A percentile compares a stretch with the other conserved stretches of the same genome.
Conservation (phyloP, 2,329 filamentous ascomycete species). For the Pseudodiploospora longispora region DNA sequence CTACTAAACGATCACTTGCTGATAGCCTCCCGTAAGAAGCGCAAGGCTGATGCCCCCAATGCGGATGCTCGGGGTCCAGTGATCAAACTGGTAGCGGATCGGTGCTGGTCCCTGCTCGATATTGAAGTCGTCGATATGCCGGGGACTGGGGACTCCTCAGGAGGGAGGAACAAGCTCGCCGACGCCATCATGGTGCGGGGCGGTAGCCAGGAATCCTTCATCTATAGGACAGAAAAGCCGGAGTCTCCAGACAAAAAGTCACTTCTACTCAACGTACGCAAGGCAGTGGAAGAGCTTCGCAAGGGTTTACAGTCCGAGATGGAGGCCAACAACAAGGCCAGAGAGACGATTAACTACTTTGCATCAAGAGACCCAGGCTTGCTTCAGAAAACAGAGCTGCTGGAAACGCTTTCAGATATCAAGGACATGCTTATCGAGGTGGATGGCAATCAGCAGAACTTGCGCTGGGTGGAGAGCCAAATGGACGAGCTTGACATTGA, state of each 20-base stretch:
- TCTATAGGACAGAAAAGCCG: constrained; percentile 81
- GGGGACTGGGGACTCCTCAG: constrained; percentile 50
- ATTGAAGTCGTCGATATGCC: constrained; percentile 88
- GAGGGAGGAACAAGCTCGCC: constrained; percentile 53
- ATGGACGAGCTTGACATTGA: constrained; percentile 95
- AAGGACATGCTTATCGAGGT: constrained; percentile 91
- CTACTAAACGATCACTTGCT: constrained; percentile 91
- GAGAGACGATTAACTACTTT: constrained; percentile 81
- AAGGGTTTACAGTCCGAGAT: constrained; percentile 79
- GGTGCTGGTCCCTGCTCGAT: constrained; percentile 89
- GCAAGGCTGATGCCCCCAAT: constrained; percentile 62
- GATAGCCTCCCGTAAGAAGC: constrained; percentile 86
- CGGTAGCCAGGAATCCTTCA: constrained; percentile 84
- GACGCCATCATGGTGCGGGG: constrained; percentile 86
- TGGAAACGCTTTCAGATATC: constrained; percentile 69
- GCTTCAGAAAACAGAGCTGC: constrained; percentile 68
- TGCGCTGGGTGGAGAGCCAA: constrained; percentile 91
- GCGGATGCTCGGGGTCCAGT: constrained; percentile 43
- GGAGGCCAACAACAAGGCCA: constrained; percentile 75
- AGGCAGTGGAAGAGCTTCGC: constrained; percentile 84
- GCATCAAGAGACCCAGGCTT: constrained; percentile 69
- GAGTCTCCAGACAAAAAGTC: constrained; percentile 71
- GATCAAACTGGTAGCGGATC: constrained; percentile 81
- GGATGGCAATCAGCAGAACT: constrained; percentile 90
- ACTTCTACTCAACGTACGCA: constrained; percentile 81